Percentiles rank a stretch among this genome's conserved stretches.
Evolutionary conservation across 1,284 basidiomycete species (phyloP).

Genomic region (Lignosus rhinocerotis): DNA sequence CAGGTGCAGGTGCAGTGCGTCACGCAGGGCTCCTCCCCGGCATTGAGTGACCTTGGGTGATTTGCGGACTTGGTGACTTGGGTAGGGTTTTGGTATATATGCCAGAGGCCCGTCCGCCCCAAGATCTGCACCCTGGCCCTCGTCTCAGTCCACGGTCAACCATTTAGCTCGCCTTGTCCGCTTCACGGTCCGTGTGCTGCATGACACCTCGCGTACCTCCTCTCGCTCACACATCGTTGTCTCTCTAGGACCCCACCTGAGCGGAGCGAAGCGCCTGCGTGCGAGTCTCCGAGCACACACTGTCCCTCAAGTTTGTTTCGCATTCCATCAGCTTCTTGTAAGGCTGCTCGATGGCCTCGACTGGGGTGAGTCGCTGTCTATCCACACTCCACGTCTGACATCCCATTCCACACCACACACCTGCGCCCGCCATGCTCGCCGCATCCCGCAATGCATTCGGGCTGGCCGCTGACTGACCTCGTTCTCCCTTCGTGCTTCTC

Average conservation of each 20-base stretch:
- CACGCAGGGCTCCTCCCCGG: not conserved
- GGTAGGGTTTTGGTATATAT: not conserved
- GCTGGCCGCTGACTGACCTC: not conserved
- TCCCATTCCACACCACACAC: not conserved
- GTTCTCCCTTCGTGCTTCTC: not conserved
- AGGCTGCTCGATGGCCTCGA: constrained; percentile 41
- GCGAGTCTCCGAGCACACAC: constrained; percentile 25
- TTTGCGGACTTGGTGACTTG: not conserved
- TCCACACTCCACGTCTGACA: not conserved
- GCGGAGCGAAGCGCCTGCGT: constrained; percentile 10
- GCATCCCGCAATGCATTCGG: not conserved
- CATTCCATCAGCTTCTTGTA: constrained; percentile 46
- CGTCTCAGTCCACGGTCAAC: not conserved
- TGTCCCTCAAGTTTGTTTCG: constrained; percentile 34
- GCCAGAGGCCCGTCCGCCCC: not conserved
- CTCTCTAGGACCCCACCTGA: not conserved
- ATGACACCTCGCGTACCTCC: not conserved
- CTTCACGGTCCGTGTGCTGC: not conserved
- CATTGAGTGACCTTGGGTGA: not conserved
- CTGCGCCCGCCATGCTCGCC: not conserved
- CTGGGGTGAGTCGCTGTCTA: constrained; percentile 26
- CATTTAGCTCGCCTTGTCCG: not conserved
- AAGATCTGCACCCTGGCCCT: constrained; percentile 2
- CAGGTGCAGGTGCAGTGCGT: not conserved
- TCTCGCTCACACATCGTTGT: not conserved